These are phyloP conservation scores for Beauveria scarabaeidicola DNA, from an alignment of 2,329 filamentous ascomycete species.

Conservation along the genomic window DNA sequence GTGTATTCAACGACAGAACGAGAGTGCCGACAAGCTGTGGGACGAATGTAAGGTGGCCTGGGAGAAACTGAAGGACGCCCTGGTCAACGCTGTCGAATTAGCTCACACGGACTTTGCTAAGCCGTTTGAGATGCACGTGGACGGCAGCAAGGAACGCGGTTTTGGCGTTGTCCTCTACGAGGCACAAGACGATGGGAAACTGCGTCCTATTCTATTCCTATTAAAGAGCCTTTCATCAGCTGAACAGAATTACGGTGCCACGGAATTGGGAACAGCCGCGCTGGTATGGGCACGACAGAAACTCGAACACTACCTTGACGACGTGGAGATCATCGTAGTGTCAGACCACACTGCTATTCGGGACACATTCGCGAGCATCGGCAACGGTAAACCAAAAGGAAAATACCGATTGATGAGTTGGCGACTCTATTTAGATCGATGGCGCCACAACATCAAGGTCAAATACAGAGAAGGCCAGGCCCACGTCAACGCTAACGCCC, in stretches of 20 bases:
- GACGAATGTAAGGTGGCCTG: background rate
- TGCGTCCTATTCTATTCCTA: background rate
- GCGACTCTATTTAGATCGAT: background rate
- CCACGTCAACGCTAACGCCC: background rate
- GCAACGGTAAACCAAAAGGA: background rate
- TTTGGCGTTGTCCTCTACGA: background rate
- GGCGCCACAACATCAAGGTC: background rate
- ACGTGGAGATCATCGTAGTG: background rate
- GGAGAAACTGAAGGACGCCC: background rate
- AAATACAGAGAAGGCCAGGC: background rate
- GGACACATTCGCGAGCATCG: background rate
- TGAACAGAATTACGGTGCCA: background rate
- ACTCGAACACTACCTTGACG: background rate
- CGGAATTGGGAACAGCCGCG: background rate
- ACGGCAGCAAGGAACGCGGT: background rate
- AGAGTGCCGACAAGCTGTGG: background rate
- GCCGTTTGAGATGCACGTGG: background rate
- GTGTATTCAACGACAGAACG: too few relatives aligned
- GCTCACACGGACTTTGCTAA: background rate
- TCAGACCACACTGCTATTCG: background rate
- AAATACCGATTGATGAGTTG: background rate
- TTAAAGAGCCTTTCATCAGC: background rate
- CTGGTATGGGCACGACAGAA: background rate
- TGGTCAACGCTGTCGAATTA: background rate
- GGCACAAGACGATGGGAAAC: background rate